phyloP scores from a whole-genome alignment of 495 filamentous ascomycete genomes.

The Rhypophila decipiens region DNA sequence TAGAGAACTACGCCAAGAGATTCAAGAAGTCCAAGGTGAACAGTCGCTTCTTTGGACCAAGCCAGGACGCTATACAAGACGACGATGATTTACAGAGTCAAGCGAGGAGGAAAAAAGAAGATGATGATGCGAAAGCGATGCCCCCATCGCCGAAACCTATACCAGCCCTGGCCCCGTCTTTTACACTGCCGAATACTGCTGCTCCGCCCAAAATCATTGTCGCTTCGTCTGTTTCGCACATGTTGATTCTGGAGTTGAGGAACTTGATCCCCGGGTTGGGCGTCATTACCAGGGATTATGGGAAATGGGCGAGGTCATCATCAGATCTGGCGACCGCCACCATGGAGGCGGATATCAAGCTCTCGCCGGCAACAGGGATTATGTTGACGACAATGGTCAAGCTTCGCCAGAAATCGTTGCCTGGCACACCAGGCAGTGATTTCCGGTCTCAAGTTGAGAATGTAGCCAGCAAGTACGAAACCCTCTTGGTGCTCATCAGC shows the following conservation, averaged over 20 bases:
- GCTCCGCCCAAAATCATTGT: conserved; percentile 40
- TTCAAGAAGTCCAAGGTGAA: conserved; percentile 26
- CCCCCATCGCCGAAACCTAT: conserved; percentile 11
- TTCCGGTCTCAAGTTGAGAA: conserved; percentile 52
- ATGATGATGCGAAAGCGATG: no score
- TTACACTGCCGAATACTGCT: conserved; percentile 14
- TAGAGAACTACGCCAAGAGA: conserved; percentile 46
- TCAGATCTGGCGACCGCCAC: conserved; percentile 55
- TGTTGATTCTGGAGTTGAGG: conserved; percentile 43
- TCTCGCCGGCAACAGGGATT: conserved; percentile 65
- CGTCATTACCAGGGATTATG: no score
- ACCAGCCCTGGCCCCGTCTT: conserved; percentile 15
- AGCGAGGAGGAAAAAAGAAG: no score
- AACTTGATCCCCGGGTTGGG: conserved; percentile 43
- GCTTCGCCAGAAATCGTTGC: conserved; percentile 64
- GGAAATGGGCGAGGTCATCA: no score
- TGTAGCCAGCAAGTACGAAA: conserved; percentile 58
- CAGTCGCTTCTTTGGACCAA: conserved; percentile 17
- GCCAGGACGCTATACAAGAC: no score
- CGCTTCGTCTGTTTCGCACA: conserved; percentile 39
- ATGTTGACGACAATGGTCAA: conserved; percentile 66
- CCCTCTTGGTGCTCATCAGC: conserved; percentile 63
- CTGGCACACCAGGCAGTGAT: conserved; percentile 47
- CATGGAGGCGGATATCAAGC: conserved; percentile 70
- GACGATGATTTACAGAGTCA: no score